Conservation (phyloP, 768 basidiomycete species). For the Kwoniella bestiolae region DNA sequence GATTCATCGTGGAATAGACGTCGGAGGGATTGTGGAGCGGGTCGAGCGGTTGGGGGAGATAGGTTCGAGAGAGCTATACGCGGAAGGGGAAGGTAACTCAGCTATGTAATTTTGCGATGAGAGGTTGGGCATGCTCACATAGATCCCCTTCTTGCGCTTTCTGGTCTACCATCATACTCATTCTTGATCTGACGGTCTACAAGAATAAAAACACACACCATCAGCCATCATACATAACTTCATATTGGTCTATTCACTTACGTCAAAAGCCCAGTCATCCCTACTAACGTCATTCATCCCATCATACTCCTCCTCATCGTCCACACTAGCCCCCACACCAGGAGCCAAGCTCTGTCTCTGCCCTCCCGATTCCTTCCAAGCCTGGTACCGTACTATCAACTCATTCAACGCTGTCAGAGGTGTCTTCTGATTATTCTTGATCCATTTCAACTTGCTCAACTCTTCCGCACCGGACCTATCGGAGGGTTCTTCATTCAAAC, state of each 20-base stretch:
- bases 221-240: not conserved
- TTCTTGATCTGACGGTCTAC: conserved; percentile 54
- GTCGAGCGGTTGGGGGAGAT: conserved; percentile 38
- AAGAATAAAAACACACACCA: not conserved
- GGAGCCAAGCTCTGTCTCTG: conserved; percentile 72
- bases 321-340: conserved; percentile 61
- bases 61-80: conserved; percentile 23
- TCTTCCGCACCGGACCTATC: conserved; percentile 91
- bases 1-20: conserved; percentile 68
- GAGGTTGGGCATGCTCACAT: conserved; percentile 6
- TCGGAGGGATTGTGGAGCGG: conserved; percentile 78
- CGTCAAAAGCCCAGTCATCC: conserved; percentile 57
- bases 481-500: conserved; percentile 75
- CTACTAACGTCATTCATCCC: conserved; percentile 43
- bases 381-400: conserved; percentile 75
- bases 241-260: too few relatives aligned
- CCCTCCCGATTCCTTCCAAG: conserved; percentile 70
- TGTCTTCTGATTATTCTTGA: conserved; percentile 72
- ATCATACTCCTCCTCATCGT: conserved; percentile 60
- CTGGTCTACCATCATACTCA: conserved; percentile 48
- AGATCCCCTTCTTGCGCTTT: conserved; percentile 30
- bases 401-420: conserved; percentile 75
- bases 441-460: conserved; percentile 80
- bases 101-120: not conserved
- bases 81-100: conserved; percentile 17